phyloP scores from a whole-genome alignment of 345 rosid species.

The Gossypium sturtianum region DNA sequence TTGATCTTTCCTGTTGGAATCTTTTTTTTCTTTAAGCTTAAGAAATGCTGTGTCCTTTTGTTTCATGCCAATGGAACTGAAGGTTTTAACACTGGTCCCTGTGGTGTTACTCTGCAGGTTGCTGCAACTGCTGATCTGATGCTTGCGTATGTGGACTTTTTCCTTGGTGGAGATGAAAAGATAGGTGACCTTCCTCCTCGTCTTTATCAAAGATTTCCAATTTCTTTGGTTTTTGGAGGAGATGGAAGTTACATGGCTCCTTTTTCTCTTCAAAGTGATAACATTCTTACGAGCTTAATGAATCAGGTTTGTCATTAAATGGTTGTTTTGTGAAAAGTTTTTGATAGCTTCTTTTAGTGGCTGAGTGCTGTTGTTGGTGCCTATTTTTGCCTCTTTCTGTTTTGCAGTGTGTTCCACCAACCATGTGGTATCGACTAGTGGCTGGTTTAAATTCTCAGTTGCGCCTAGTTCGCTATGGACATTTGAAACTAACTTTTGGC shows the following conservation, averaged over 20 bases:
- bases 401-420: conserved; percentile 75
- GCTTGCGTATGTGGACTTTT: conserved; percentile 84
- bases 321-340: not conserved
- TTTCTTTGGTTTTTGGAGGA: conserved; percentile 76
- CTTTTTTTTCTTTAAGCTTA: not conserved
- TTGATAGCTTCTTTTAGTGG: not conserved
- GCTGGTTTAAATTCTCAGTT: conserved; percentile 93
- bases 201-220: conserved; percentile 69
- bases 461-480: conserved; percentile 68
- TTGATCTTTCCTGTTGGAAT: not conserved
- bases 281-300: conserved; percentile 77
- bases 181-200: conserved; percentile 80
- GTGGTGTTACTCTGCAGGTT: conserved; percentile 37
- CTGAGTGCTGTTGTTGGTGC: not conserved
- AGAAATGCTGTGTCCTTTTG: not conserved
- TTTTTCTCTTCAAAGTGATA: conserved; percentile 77
- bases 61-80: not conserved
- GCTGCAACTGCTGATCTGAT: conserved; percentile 80
- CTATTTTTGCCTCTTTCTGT: not conserved
- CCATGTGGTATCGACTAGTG: conserved; percentile 84
- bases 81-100: not conserved
- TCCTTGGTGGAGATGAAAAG: conserved; percentile 94
- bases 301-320: conserved; percentile 54
- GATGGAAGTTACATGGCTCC: conserved; percentile 94
- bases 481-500: conserved; percentile 57